Evolutionary conservation across 768 basidiomycete species (phyloP).

Genomic region (Rhizopogon vulgaris): DNA sequence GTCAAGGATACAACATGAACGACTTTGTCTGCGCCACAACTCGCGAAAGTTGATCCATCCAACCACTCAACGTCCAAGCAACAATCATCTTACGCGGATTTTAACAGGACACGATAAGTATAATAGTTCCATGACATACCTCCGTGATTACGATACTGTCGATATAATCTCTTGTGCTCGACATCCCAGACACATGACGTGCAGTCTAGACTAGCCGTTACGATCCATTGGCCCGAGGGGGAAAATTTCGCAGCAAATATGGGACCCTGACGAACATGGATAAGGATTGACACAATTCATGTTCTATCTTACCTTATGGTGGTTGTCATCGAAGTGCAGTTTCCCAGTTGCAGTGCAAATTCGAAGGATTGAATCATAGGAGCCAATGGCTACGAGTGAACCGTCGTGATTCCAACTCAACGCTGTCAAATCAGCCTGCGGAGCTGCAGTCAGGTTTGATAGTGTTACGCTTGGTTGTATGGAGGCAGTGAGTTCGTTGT

Average conservation of each 20-base stretch:
- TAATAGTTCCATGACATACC: slow-evolving; percentile 33
- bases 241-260: slow-evolving; percentile 80
- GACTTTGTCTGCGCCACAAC: slow-evolving; percentile 62
- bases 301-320: slow-evolving; percentile 52
- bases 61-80: slow-evolving; percentile 83
- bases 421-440: slow-evolving; percentile 63
- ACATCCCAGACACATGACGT: slow-evolving; percentile 79
- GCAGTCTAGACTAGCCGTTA: slow-evolving; percentile 73
- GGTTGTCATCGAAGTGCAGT: slow-evolving; percentile 52
- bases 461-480: slow-evolving; percentile 36
- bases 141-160: slow-evolving; percentile 60
- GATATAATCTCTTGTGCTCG: slow-evolving; percentile 48
- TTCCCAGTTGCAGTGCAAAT: slow-evolving; percentile 59
- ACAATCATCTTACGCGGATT: slow-evolving; percentile 42
- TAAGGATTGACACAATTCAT: slow-evolving; percentile 1
- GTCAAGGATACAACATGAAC: slow-evolving; percentile 59
- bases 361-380: slow-evolving; percentile 68
- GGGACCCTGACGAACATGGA: slow-evolving; percentile 51
- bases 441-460: slow-evolving; percentile 40
- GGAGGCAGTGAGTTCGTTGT: slow-evolving; percentile 10
- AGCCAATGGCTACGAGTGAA: slow-evolving; percentile 68
- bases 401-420: slow-evolving; percentile 77
- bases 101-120: slow-evolving; percentile 2
- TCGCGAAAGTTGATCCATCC: slow-evolving; percentile 62
- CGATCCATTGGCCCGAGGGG: slow-evolving; percentile 61